Base-by-base conservation (phyloP, 2,329 filamentous ascomycete species). In the Anisogramma anomala region DNA sequence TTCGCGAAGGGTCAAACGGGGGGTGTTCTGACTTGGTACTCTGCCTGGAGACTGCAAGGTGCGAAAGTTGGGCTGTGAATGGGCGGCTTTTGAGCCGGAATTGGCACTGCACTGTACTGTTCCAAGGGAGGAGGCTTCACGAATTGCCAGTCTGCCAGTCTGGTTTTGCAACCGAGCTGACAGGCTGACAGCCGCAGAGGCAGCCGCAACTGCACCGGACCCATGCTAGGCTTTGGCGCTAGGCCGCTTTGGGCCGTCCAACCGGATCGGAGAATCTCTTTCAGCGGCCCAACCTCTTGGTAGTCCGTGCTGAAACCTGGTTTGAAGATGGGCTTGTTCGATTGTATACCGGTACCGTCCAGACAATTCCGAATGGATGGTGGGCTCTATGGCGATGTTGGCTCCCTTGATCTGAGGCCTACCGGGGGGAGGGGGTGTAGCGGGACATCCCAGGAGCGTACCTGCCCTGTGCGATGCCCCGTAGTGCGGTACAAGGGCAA, bases 41-140 rank as follows among this genome's bases (percentile, higher is more conserved):
- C 22, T 23, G 22, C 22, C 22, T 23, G 42, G 36, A 26, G 17
- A 14, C 19, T 18, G 35, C n/a, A n/a, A n/a, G 20, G 17, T 36
- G 31, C 22, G n/a, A 26, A 37, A 34, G 15, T 14, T 36, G 34
- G 22, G 3, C 25, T n/a, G n/a, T n/a, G n/a, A n/a, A n/a, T n/a
- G 23, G 39, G n/a, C 10, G 26, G n/a, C 26, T 28, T 14, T 30
- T n/a, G 13, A 15, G 14, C 13, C 8, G 27, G 27, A 14, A 30
- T 10, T 14, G 26, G 11, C 5, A 23, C 6, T 23, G 22, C 22
- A 23, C 9, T 23, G 6, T 6, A 17, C 14, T 28, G 26, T 39
- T 41, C 27, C 42, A 45, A 45, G 42, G 42, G 42, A 43, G 36
- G 36, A 40, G 23, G 39, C 36, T 23, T 36, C 20, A 13, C 23